A percentile compares a stretch with the other conserved stretches of the same genome.
Evolutionary conservation across 768 basidiomycete genomes (phyloP).

Genomic region (Hericium alpestre): DNA sequence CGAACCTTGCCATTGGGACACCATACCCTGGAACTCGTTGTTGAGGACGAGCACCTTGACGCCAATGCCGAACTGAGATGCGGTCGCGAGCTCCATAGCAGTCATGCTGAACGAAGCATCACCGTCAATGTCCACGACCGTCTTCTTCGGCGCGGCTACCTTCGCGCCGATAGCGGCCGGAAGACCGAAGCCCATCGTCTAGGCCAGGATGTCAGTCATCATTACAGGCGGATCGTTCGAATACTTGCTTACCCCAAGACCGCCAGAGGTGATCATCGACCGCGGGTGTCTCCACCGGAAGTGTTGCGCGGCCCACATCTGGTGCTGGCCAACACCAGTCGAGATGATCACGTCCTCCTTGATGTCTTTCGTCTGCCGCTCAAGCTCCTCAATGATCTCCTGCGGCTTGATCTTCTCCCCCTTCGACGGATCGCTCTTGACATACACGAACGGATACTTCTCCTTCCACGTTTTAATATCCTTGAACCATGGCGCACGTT

Average conservation of each 20-base stretch:
- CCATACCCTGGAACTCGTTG: slow-evolving; percentile 99
- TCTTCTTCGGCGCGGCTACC: slow-evolving; percentile 88
- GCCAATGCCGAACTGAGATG: slow-evolving; percentile 83
- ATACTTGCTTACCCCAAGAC: slow-evolving; percentile 62
- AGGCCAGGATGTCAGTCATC: slow-evolving; percentile 4
- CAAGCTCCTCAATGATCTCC: slow-evolving; percentile 89
- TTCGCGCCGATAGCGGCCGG: slow-evolving; percentile 95
- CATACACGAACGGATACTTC: slow-evolving; percentile 84
- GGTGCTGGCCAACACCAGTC: slow-evolving; percentile 98
- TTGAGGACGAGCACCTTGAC: slow-evolving; percentile 90
- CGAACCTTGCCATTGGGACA: slow-evolving; percentile 95
- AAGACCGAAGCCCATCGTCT: slow-evolving; percentile 98
- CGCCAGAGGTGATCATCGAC: slow-evolving; percentile 87
- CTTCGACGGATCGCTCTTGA: slow-evolving; percentile 34
- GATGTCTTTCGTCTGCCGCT: slow-evolving; percentile 61
- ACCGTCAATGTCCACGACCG: slow-evolving; percentile 92
- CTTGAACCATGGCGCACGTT: slow-evolving; percentile 72
- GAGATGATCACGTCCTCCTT: slow-evolving; percentile 84
- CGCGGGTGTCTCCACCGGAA: slow-evolving; percentile 85
- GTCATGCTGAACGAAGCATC: slow-evolving; percentile 99
- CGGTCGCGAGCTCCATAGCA: slow-evolving; percentile 96
- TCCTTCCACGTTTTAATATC: slow-evolving; percentile 80
- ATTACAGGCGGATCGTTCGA: neutral
- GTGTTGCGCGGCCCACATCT: slow-evolving; percentile 98
- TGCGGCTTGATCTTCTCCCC: slow-evolving; percentile 86